Evolutionary conservation across 805 yeast species (phyloP), one percentile per base, ranked within the genome.

Genomic region (Wickerhamomyces bovis): DNA sequence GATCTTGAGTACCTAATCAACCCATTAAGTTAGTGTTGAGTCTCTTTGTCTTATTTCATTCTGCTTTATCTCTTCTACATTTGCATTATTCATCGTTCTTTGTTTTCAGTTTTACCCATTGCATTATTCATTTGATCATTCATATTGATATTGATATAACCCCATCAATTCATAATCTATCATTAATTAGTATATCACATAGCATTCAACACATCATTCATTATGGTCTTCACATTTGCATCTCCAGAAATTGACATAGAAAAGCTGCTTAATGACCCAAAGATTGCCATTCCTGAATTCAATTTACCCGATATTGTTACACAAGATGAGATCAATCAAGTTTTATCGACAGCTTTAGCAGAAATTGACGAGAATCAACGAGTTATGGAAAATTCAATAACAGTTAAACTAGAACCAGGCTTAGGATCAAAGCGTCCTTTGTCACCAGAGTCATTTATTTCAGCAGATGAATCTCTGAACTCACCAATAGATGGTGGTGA

Each of bases 361-460:
- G 54, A 50, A 20, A 50, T 53, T 12, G 36, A 47, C 21, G 46
- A 51, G 20, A 44, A 42, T 30, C 48, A 48, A 26, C 28, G 40
- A 22, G 15, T 28, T 20, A 16, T 38, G 11, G 16, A 43, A n/a
- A 8, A 39, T 4, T 23, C 22, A 15, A 13, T 16, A 6, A 11
- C 26, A 11, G 18, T 23, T 10, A 19, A 40, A 20, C 21, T 21
- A 5, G 42, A 36, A 4, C 26, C n/a, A 31, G 4, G 16, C 3
- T n/a, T 19, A 11, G 39, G 39, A 19, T 36, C 23, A 36, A 36
- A 36, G 21, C 22, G 39, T 35, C 60, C 61, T n/a, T 51, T 67
- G 23, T 62, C 71, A 8, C 73, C 73, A 4, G 69, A 58, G 21
- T 68, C 72, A 1, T 47, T 68, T 23, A 55, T 66, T 12, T 66